Base-by-base conservation (phyloP, 2,329 filamentous ascomycete genomes). In the Lachnellula subtilissima region DNA sequence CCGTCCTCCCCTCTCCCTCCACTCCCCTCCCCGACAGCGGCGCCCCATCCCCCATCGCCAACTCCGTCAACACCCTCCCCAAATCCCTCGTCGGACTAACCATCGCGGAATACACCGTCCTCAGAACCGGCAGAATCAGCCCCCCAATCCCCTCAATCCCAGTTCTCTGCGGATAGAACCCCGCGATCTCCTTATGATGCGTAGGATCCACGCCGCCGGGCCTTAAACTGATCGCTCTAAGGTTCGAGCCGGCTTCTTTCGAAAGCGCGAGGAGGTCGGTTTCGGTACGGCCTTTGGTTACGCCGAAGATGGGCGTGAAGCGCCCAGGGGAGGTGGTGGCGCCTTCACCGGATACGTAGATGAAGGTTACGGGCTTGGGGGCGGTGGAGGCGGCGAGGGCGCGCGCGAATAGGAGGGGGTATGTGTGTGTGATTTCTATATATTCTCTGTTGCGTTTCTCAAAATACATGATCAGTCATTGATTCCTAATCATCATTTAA, bases 211-310 rank as follows among this genome's bases (percentile, higher is more conserved):
- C 80, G 7, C 73, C 78, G 0, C 67, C 81, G 0, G 87, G 85
- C 0, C 88, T 77, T 6, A 85, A 73, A 11, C 78, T 82, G 62
- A 80, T 79, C 1, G 80, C 75, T 32, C 74, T 76, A 53, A 90
- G 75, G 6, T 72, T 69, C 71, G 46, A 74, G 75, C 4, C 64
- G 2, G 70, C 69, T 2, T 54, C 56, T 32, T 72, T 71, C 14
- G 72, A 68, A 14, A 89, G 69, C 0, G 77, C 75, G 1, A 86
- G 75, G 1, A 92, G 76, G 1, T 74, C 70, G 1, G 75, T 61
- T 70, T 92, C 88, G 0, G 82, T 79, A 66, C 83, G 76, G 12
- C 88, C 88, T 69, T 92, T 91, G 54, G 88, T 76, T 12, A 78
- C 74, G 1, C 76, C 84, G 64, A 82, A 91, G 46, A 82, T 71